phyloP scores from a whole-genome alignment of 352 stramenopile species.

The Vaucheria bursata region DNA sequence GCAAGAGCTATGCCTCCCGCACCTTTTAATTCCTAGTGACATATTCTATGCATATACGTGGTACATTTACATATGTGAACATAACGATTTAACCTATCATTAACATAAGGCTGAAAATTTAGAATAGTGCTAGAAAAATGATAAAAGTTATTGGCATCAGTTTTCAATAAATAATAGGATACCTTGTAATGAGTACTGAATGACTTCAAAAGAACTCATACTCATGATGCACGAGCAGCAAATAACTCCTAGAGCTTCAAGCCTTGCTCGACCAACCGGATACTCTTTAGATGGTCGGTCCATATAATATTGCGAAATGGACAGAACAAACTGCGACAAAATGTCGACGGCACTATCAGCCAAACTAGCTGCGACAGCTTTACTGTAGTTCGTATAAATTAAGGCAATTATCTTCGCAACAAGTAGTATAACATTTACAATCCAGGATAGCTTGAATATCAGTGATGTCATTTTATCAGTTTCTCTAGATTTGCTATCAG shows the following conservation, averaged over 20 bases:
- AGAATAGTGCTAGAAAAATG: too few species aligned
- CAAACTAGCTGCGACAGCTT: slow-evolving; percentile 44
- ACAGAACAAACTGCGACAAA: slow-evolving; percentile 62
- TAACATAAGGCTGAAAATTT: too few species aligned
- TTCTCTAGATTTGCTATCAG: too few species aligned
- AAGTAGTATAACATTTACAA: slow-evolving; percentile 11
- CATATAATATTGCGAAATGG: slow-evolving; percentile 2
- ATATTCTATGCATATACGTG: too few species aligned
- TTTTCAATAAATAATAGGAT: slow-evolving; percentile 68
- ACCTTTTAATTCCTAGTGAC: too few species aligned
- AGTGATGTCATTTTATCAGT: not conserved
- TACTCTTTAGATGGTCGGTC: slow-evolving; percentile 75
- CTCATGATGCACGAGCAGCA: slow-evolving; percentile 92
- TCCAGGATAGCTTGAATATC: not conserved
- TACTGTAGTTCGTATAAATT: not conserved
- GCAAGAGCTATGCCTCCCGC: too few species aligned
- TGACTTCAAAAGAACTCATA: slow-evolving; percentile 86
- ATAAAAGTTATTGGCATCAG: too few species aligned
- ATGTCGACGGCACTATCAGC: slow-evolving; percentile 86
- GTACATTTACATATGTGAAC: too few species aligned
- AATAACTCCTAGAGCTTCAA: slow-evolving; percentile 89
- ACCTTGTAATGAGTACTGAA: slow-evolving; percentile 74
- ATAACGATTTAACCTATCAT: too few species aligned
- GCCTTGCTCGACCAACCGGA: slow-evolving; percentile 72
- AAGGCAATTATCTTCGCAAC: slow-evolving; percentile 5